Percentiles rank a stretch among this genome's conserved stretches.
phyloP scores from a whole-genome alignment of 2,329 filamentous ascomycete genomes.

The Neofusicoccum umdonicola region DNA sequence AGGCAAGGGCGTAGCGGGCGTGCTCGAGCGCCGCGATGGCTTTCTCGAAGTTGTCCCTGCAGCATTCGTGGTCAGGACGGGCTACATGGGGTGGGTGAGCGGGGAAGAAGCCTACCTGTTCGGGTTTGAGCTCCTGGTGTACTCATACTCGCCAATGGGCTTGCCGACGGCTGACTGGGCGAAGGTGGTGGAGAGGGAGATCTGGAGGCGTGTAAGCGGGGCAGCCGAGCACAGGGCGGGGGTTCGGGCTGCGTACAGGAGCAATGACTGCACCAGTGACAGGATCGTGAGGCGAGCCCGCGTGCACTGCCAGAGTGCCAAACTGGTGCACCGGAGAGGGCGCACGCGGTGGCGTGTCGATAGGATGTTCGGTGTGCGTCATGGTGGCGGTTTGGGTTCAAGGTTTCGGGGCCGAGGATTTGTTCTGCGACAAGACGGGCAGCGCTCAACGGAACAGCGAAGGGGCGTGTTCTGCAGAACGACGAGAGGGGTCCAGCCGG shows the following conservation, averaged over 20 bases:
- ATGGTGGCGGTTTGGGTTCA: slow-evolving; percentile 24
- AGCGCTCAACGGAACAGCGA: not conserved
- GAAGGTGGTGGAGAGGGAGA: slow-evolving; percentile 94
- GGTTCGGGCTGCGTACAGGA: slow-evolving; percentile 49
- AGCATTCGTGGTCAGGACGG: not conserved
- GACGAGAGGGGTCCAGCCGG: not conserved
- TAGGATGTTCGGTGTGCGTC: slow-evolving; percentile 51
- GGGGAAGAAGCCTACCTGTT: slow-evolving; percentile 57
- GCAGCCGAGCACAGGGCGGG: slow-evolving; percentile 14
- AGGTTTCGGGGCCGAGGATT: not conserved
- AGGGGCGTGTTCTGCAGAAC: not conserved
- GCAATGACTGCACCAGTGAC: slow-evolving; percentile 93
- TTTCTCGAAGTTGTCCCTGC: slow-evolving; percentile 82
- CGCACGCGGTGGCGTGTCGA: slow-evolving; percentile 71
- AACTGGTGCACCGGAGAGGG: slow-evolving; percentile 76
- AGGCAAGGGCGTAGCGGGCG: slow-evolving; percentile 88
- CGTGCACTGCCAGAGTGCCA: slow-evolving; percentile 92
- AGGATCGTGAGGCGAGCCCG: slow-evolving; percentile 86
- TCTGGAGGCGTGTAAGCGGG: slow-evolving; percentile 45
- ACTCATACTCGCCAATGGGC: slow-evolving; percentile 87
- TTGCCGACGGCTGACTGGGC: slow-evolving; percentile 85
- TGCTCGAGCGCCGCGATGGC: slow-evolving; percentile 91
- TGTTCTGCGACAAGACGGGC: not conserved
- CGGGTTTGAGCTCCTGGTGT: slow-evolving; percentile 89
- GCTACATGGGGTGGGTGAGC: slow-evolving; percentile 4